Percentiles rank a stretch among this genome's conserved stretches.
These are phyloP conservation scores for Ascomycota sp. DNA, from an alignment of 2,329 filamentous ascomycete genomes.

Conservation along the genomic window DNA sequence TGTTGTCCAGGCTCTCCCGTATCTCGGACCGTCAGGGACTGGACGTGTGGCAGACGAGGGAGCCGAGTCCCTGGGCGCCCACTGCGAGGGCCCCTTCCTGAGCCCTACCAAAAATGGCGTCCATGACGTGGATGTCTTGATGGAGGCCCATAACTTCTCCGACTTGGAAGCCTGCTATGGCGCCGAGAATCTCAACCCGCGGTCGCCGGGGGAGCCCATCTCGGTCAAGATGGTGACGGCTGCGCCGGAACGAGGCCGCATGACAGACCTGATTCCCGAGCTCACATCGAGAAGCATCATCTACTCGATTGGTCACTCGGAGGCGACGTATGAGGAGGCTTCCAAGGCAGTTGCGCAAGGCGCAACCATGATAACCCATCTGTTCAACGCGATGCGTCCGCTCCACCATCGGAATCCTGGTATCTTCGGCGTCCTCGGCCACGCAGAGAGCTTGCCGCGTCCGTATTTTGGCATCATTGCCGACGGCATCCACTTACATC, in stretches of 20 bases:
- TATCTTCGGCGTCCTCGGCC: slow-evolving; percentile 66
- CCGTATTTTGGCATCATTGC: slow-evolving; percentile 79
- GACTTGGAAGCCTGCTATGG: slow-evolving; percentile 57
- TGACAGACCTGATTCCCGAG: slow-evolving; percentile 44
- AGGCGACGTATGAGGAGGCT: slow-evolving; percentile 68
- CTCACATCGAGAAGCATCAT: slow-evolving; percentile 44
- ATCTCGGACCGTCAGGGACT: slow-evolving; percentile 48
- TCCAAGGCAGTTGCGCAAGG: slow-evolving; percentile 48
- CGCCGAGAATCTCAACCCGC: slow-evolving; percentile 33
- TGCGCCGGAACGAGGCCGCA: slow-evolving; percentile 57
- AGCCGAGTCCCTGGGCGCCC: slow-evolving; percentile 70
- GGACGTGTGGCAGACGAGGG: slow-evolving; percentile 40
- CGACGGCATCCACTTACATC: slow-evolving; percentile 76
- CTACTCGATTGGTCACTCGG: slow-evolving; percentile 67
- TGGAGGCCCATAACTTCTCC: slow-evolving; percentile 35
- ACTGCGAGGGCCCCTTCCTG: slow-evolving; percentile 80
- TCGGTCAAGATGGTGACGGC: slow-evolving; percentile 63
- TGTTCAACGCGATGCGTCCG: slow-evolving; percentile 86
- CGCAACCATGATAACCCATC: slow-evolving; percentile 73
- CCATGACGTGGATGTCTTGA: slow-evolving; percentile 54
- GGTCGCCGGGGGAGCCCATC: slow-evolving; percentile 13
- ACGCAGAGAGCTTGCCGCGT: slow-evolving; percentile 30
- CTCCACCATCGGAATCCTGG: slow-evolving; percentile 81
- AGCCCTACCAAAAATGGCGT: slow-evolving; percentile 67
- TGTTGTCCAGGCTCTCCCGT: slow-evolving; percentile 37